Conservation (phyloP, 2,329 filamentous ascomycete species). For the Kalmusia sp. region DNA sequence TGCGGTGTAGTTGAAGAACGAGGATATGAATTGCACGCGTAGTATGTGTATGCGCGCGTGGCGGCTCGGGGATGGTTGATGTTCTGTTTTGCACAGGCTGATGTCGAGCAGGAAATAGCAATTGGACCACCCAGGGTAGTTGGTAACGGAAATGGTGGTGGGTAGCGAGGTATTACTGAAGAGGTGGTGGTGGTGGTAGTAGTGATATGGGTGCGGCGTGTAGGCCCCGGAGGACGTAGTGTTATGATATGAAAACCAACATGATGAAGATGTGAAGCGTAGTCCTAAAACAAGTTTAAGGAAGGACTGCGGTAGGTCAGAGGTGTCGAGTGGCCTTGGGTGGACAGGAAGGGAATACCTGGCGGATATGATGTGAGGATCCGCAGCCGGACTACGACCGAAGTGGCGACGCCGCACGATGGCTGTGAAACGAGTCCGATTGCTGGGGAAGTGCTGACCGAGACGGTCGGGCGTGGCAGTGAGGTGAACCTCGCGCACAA, state of each 20-base stretch:
- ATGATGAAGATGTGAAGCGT: slow-evolving; percentile 36
- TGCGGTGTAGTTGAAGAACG: background rate
- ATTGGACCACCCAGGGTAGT: background rate
- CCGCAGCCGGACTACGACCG: slow-evolving; percentile 24
- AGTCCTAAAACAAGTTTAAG: slow-evolving; percentile 37
- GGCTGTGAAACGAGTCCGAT: slow-evolving; percentile 27
- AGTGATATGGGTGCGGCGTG: slow-evolving; percentile 19
- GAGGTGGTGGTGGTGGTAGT: slow-evolving; percentile 15
- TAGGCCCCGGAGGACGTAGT: slow-evolving; percentile 45
- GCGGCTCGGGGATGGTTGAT: background rate
- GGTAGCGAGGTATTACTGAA: slow-evolving; percentile 14
- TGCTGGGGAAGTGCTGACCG: slow-evolving; percentile 18
- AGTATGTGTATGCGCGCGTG: background rate
- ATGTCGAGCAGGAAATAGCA: background rate
- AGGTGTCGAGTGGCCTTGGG: slow-evolving; percentile 25
- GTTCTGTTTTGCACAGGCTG: background rate
- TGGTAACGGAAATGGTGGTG: background rate
- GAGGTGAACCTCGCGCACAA: slow-evolving; percentile 1
- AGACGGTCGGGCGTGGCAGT: slow-evolving; percentile 11
- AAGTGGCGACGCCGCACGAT: slow-evolving; percentile 40
- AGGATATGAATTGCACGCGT: background rate
- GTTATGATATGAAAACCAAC: slow-evolving; percentile 48
- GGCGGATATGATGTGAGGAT: slow-evolving; percentile 39
- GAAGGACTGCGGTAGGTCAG: slow-evolving; percentile 30
- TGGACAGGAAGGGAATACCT: slow-evolving; percentile 37